Evolutionary conservation across 257 asterid species (phyloP).

Genomic region (Eucommia ulmoides): DNA sequence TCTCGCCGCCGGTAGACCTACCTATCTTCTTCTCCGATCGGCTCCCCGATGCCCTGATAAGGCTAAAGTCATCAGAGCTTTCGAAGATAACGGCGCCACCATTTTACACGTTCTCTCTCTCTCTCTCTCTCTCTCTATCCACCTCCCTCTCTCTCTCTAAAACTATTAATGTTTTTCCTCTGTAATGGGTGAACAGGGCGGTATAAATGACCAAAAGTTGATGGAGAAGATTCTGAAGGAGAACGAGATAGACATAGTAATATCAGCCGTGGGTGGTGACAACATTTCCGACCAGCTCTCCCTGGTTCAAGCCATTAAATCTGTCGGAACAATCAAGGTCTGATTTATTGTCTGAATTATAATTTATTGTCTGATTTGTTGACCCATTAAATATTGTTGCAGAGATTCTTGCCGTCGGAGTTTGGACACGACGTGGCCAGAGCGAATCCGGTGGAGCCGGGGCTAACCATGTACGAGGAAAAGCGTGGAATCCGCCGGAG

Average conservation of each 20-base stretch:
- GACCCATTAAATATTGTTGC: neutral
- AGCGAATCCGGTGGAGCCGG: conserved; percentile 27
- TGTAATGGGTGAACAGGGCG: conserved; percentile 14
- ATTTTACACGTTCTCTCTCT: conserved; percentile 11
- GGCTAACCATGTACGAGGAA: conserved; percentile 22
- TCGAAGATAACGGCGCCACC: conserved; percentile 23
- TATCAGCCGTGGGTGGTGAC: conserved; percentile 25
- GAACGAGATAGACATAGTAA: conserved; percentile 19
- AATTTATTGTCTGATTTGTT: neutral
- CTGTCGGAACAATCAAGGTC: conserved; percentile 24
- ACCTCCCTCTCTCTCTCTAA: too few relatives aligned
- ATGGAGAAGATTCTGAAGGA: conserved; percentile 18
- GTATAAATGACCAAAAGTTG: conserved; percentile 13
- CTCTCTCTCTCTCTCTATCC: neutral
- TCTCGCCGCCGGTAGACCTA: conserved; percentile 13
- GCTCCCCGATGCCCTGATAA: conserved; percentile 3
- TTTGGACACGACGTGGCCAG: conserved; percentile 33
- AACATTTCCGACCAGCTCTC: conserved; percentile 16
- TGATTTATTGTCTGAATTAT: neutral
- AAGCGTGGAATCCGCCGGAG: conserved; percentile 20
- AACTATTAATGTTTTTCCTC: too few relatives aligned
- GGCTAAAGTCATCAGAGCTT: conserved; percentile 8
- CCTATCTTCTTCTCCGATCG: conserved; percentile 17
- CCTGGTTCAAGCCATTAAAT: conserved; percentile 19
- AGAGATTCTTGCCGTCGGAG: conserved; percentile 32